A percentile compares a stretch with the other conserved stretches of the same genome.
phyloP scores from a whole-genome alignment of 805 yeast genomes.

The Myxozyma udenii region DNA sequence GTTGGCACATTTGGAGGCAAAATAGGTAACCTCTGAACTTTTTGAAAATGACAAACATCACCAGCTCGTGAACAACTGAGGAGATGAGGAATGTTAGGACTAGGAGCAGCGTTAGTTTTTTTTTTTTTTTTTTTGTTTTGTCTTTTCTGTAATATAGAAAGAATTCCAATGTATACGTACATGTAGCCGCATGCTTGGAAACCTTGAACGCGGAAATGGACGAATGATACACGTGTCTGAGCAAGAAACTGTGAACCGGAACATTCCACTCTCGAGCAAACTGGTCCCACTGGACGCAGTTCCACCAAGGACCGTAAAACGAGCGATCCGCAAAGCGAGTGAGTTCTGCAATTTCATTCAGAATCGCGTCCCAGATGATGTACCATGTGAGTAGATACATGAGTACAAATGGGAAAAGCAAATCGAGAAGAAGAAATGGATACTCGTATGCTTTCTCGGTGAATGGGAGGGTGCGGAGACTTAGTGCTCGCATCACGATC shows the following conservation, averaged over 20 bases:
- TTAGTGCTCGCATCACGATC: constrained; percentile 56
- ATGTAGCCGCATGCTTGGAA: constrained; percentile 63
- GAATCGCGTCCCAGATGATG: constrained; percentile 91
- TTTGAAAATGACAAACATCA: constrained; percentile 84
- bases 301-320: constrained; percentile 98
- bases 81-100: constrained; percentile 67
- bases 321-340: constrained; percentile 84
- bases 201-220: constrained; percentile 73
- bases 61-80: constrained; percentile 81
- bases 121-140: too few relatives aligned
- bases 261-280: constrained; percentile 92
- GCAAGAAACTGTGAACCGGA: constrained; percentile 84
- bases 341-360: constrained; percentile 86
- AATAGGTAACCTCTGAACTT: constrained; percentile 77
- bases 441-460: constrained; percentile 44
- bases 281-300: constrained; percentile 87
- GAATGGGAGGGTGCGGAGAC: constrained; percentile 51
- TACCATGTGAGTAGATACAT: constrained; percentile 78
- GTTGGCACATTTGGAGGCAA: constrained; percentile 78
- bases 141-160: too few relatives aligned
- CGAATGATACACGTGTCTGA: constrained; percentile 92
- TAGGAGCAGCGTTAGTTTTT: not conserved
- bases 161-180: too few relatives aligned
- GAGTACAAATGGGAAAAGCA: constrained; percentile 74
- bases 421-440: constrained; percentile 62